Base-by-base conservation (phyloP, 108 stramenopile species). In the Hondaea fermentalgiana region DNA sequence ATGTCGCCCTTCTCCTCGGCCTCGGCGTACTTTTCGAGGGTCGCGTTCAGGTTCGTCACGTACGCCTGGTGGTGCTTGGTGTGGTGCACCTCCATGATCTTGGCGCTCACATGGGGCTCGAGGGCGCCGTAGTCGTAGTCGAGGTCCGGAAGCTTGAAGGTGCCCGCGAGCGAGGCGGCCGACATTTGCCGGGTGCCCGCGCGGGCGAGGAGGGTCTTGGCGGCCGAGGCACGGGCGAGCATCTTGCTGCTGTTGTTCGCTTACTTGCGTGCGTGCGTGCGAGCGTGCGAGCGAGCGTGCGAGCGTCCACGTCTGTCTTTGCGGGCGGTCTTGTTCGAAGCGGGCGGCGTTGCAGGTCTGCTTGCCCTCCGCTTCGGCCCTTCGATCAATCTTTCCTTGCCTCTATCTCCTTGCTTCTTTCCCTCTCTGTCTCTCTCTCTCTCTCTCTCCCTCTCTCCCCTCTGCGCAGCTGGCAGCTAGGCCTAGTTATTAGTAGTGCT, bases 61-160 rank as follows among this genome's bases (percentile, higher is more conserved):
- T 98, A 97, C 47, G 97, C 96, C 53, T 95, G 60, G 60, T 58
- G 90, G 88, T 98, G 98, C 92, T 97, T 97, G 87, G 95, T 90
- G 91, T 98, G 97, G 87, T 98, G 98, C n/a, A 98, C 17, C 87
- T 93, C 92, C 98, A 98, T 98, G 72, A 97, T 98, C 88, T 95
- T 93, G 43, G 95, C 95, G 53, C 95, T 96, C 89, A 98, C 96
- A 91, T 90, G 93, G 87, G 98, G 96, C 91, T 97, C 96, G 60
- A 97, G 89, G 3, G 96, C 97, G 72, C 91, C 92, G 91, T 97
- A 97, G 72, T 96, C 97, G 92, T 98, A 97, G 5, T 95, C 88
- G 69, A 98, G 91, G 90, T 96, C 96, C 49, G 98, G 98, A 42
- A 98, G 93, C 57, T 89, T 76, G 60, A 92, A 93, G 51, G 76